Conservation (phyloP, 345 rosid genomes). For the Bruguiera gymnorhiza region DNA sequence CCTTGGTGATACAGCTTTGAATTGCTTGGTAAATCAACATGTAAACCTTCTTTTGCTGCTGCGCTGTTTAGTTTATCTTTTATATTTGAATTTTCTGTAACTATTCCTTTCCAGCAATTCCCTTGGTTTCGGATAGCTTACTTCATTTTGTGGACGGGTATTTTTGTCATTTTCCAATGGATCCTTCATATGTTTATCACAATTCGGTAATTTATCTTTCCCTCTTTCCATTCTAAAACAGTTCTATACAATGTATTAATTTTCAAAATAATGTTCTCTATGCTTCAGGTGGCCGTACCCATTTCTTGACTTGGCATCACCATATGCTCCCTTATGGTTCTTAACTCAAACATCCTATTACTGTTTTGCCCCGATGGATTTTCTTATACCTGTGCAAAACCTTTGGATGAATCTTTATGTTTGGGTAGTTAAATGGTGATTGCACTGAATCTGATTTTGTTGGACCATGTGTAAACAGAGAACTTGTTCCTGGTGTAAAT, state of each 20-base stretch:
- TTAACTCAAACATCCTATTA: slow-evolving; percentile 14
- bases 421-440: not conserved
- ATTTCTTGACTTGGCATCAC: slow-evolving; percentile 53
- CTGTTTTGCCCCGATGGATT: not conserved
- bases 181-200: slow-evolving; percentile 44
- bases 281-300: slow-evolving; percentile 72
- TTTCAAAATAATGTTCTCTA: slow-evolving; percentile 1
- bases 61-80: not conserved
- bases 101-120: slow-evolving; percentile 45
- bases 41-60: not conserved
- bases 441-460: not conserved
- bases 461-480: not conserved
- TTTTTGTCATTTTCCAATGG: slow-evolving; percentile 63
- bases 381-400: not conserved
- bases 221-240: not conserved
- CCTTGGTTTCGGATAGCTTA: slow-evolving; percentile 65
- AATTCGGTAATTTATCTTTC: slow-evolving; percentile 33
- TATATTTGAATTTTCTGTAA: slow-evolving; percentile 13
- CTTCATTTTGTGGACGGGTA: slow-evolving; percentile 60
- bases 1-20: slow-evolving; percentile 53
- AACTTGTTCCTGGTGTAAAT: not conserved
- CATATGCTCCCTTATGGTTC: slow-evolving; percentile 62
- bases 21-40: slow-evolving; percentile 46
- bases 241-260: slow-evolving; percentile 10
- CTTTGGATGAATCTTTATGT: not conserved